phyloP scores from a whole-genome alignment of 345 rosid genomes.

The Kandelia obovata region DNA sequence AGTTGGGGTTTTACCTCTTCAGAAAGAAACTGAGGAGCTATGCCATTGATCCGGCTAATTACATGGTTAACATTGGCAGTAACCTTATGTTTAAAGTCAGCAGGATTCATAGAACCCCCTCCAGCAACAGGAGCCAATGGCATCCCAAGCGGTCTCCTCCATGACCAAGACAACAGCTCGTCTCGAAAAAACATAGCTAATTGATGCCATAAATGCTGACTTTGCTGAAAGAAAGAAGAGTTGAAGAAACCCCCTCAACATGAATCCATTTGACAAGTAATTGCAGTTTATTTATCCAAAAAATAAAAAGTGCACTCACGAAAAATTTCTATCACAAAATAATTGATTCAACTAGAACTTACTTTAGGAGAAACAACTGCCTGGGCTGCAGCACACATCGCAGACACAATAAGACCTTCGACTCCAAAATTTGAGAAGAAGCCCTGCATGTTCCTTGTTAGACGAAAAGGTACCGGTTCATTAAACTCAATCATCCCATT shows the following conservation, averaged over 20 bases:
- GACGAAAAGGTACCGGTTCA: slow-evolving; percentile 95
- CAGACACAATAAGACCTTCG: slow-evolving; percentile 92
- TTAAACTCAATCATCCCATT: slow-evolving; percentile 87
- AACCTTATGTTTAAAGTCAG: slow-evolving; percentile 74
- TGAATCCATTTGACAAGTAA: not conserved
- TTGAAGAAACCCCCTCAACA: not conserved
- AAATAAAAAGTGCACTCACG: too few species aligned
- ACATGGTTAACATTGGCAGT: slow-evolving; percentile 72
- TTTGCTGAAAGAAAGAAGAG: slow-evolving; percentile 59
- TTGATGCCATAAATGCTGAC: slow-evolving; percentile 84
- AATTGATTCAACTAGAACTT: slow-evolving; percentile 14
- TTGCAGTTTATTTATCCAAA: too few species aligned
- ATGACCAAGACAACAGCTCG: slow-evolving; percentile 86
- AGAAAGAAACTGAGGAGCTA: slow-evolving; percentile 72
- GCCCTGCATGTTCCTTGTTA: slow-evolving; percentile 95
- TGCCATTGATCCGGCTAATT: slow-evolving; percentile 62
- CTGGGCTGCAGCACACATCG: slow-evolving; percentile 93
- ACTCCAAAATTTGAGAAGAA: slow-evolving; percentile 95
- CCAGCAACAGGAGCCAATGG: slow-evolving; percentile 56
- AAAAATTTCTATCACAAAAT: not conserved
- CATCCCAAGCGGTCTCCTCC: slow-evolving; percentile 87
- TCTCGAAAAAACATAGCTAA: slow-evolving; percentile 98
- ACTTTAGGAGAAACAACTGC: slow-evolving; percentile 88
- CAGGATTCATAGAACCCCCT: slow-evolving; percentile 59
- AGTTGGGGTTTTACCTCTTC: slow-evolving; percentile 64